A percentile compares a stretch with the other conserved stretches of the same genome.
These are phyloP conservation scores for Kluyveromyces dobzhanskii DNA, from an alignment of 805 yeast species.

Conservation along the genomic window DNA sequence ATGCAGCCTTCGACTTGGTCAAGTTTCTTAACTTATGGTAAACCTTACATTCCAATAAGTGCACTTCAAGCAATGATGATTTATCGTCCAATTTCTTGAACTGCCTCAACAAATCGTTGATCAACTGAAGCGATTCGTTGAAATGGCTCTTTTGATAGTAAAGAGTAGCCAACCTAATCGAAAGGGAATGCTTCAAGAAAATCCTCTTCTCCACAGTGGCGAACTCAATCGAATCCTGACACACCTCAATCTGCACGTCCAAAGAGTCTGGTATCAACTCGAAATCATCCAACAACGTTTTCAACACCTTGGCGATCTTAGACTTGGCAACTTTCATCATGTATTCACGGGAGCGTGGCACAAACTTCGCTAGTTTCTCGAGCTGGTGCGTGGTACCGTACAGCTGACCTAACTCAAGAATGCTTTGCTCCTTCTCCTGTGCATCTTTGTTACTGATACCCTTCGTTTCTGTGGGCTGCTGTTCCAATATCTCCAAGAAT, in stretches of 20 bases:
- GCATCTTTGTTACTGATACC: slow-evolving; percentile 33
- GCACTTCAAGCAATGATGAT: slow-evolving; percentile 90
- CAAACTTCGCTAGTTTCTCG: slow-evolving; percentile 48
- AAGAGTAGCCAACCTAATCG: slow-evolving; percentile 71
- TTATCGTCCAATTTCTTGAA: slow-evolving; percentile 94
- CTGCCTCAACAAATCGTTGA: slow-evolving; percentile 66
- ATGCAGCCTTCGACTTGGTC: slow-evolving; percentile 84
- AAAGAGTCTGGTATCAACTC: slow-evolving; percentile 53
- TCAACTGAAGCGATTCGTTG: slow-evolving; percentile 63
- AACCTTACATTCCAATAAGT: slow-evolving; percentile 79
- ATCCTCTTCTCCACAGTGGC: slow-evolving; percentile 74
- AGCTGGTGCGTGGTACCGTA: slow-evolving; percentile 45
- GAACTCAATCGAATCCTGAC: slow-evolving; percentile 81
- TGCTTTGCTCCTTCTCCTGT: slow-evolving; percentile 51
- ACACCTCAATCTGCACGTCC: slow-evolving; percentile 64
- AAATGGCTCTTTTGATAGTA: slow-evolving; percentile 58
- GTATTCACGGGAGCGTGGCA: slow-evolving; percentile 59
- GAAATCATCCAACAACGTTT: slow-evolving; percentile 68
- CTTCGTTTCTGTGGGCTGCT: slow-evolving; percentile 10
- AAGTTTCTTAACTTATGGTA: slow-evolving; percentile 87
- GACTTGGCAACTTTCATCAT: slow-evolving; percentile 83
- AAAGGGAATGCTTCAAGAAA: slow-evolving; percentile 81
- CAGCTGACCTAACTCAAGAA: slow-evolving; percentile 66
- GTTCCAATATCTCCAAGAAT: slow-evolving; percentile 43
- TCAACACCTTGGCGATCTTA: slow-evolving; percentile 86